These are phyloP conservation scores for Cantharellus anzutake DNA, from an alignment of 768 basidiomycete genomes.

Conservation along the genomic window DNA sequence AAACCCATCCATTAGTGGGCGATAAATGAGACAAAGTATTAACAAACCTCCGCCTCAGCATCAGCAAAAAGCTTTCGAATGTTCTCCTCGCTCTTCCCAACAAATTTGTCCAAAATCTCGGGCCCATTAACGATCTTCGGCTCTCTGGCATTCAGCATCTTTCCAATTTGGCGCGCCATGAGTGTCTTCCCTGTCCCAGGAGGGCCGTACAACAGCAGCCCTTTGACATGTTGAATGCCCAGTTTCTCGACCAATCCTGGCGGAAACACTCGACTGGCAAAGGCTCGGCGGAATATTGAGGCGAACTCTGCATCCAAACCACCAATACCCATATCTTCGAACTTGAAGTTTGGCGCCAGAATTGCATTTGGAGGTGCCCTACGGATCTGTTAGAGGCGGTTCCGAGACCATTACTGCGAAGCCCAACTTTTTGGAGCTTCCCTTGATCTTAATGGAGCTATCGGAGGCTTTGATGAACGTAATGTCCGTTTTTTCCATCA, in stretches of 20 bases:
- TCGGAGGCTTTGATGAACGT: slow-evolving; percentile 69
- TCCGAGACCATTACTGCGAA: background rate
- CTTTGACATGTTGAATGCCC: slow-evolving; percentile 96
- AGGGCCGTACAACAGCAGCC: slow-evolving; percentile 85
- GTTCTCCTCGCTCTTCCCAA: slow-evolving; percentile 95
- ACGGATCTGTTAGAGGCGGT: slow-evolving; percentile 2
- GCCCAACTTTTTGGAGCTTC: slow-evolving; percentile 73
- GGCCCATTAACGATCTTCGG: slow-evolving; percentile 98
- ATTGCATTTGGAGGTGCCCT: slow-evolving; percentile 89
- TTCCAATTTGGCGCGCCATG: slow-evolving; percentile 95
- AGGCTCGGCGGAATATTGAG: slow-evolving; percentile 94
- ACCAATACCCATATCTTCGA: slow-evolving; percentile 99
- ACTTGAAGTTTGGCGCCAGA: slow-evolving; percentile 95
- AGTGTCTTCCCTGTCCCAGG: slow-evolving; percentile 98
- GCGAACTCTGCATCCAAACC: slow-evolving; percentile 90
- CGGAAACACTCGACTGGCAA: slow-evolving; percentile 96
- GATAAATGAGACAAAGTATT: background rate
- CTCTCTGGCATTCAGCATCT: slow-evolving; percentile 95
- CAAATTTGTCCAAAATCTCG: slow-evolving; percentile 91
- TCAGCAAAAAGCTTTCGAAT: slow-evolving; percentile 95
- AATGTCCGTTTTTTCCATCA: slow-evolving; percentile 86
- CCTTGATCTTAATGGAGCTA: slow-evolving; percentile 76
- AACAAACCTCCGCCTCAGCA: slow-evolving; percentile 80
- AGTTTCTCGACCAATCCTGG: slow-evolving; percentile 92
- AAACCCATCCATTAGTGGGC: background rate